Base-by-base conservation (phyloP, 140 eudicot species). In the Cichorium intybus region DNA sequence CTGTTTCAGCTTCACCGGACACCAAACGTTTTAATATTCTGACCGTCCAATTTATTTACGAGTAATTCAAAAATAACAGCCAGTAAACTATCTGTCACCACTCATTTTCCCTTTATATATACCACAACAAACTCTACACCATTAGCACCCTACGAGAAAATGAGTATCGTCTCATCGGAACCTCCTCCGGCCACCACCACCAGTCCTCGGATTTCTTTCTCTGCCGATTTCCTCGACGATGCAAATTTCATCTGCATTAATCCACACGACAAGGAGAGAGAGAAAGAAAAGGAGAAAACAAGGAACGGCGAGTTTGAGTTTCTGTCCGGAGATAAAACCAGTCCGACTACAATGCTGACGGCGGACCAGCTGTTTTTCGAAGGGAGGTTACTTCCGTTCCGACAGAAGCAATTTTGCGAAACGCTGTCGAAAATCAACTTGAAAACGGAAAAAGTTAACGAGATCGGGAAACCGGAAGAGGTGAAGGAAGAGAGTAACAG, bases 291-390 rank as follows among this genome's bases (percentile, higher is more conserved):
- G 45, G 45, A 47, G 11, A 15, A 17, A 17, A 3, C 73, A 6
- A 59, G 37, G 58, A n/a, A 50, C 27, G 62, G 74, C 0, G 96
- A 91, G 23, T 91, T 91, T 28, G 97, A 91, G 85, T 91, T 91
- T 51, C 71, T 87, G 4, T 91, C 97, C 0, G 69, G 49, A 56
- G 68, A 73, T 12, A 21, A 51, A 18, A 4, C 61, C 11, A 33
- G 58, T 24, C 64, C 68, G 4, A 24, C 60, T 2, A 66, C 80
- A 35, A 91, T 91, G 96, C 65, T 80, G 18, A 54, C 85, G 1
- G 97, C 97, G 1, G 97, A 91, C 54, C 87, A 91, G 68, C 79
- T 91, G 17, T 80, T 91, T 53, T 85, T 69, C 26, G 96, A 91
- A 67, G 97, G 97, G 3, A 91, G 88, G 45, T 12, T 91, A 15